Conservation (phyloP, 352 stramenopile species). For the Pythium sp. region DNA sequence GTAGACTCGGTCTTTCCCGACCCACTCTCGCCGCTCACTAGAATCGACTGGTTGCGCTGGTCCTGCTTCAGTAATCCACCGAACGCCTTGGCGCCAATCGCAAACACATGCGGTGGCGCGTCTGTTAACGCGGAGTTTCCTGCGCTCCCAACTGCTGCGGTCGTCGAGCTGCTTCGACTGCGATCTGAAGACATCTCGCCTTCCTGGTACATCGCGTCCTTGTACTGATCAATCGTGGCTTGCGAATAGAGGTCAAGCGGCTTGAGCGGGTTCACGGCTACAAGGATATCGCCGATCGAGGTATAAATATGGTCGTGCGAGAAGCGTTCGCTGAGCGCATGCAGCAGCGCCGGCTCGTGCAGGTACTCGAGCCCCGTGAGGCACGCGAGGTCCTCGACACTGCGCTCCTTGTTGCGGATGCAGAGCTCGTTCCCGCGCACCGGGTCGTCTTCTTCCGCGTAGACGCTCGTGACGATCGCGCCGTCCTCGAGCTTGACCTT, state of each 20-base stretch:
- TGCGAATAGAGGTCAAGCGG: constrained; percentile 65
- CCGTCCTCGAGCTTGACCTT: constrained; percentile 40
- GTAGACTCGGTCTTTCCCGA: constrained; percentile 96
- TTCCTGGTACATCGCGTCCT: constrained; percentile 36
- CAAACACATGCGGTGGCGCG: constrained; percentile 87
- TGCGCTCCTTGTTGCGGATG: constrained; percentile 59
- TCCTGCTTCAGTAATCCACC: constrained; percentile 53
- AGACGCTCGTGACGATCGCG: constrained; percentile 42
- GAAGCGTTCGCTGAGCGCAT: constrained; percentile 79
- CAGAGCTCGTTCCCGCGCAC: constrained; percentile 41
- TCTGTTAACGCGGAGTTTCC: constrained; percentile 4
- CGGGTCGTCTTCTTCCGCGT: constrained; percentile 25
- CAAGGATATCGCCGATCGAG: constrained; percentile 82
- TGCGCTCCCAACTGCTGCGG: background rate
- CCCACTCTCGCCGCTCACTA: constrained; percentile 48
- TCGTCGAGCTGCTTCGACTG: constrained; percentile 14
- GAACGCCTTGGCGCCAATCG: constrained; percentile 88
- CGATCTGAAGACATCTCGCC: background rate
- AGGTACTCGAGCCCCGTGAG: constrained; percentile 81
- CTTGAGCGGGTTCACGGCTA: constrained; percentile 85
- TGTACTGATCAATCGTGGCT: constrained; percentile 64
- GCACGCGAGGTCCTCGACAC: constrained; percentile 55
- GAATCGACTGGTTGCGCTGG: constrained; percentile 38
- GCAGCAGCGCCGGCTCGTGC: constrained; percentile 79
- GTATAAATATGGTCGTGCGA: constrained; percentile 81